A percentile compares a stretch with the other conserved stretches of the same genome.
These are phyloP conservation scores for Umbelopsis ramanniana DNA, from an alignment of 192 early-diverging fungal genomes.

Conservation along the genomic window DNA sequence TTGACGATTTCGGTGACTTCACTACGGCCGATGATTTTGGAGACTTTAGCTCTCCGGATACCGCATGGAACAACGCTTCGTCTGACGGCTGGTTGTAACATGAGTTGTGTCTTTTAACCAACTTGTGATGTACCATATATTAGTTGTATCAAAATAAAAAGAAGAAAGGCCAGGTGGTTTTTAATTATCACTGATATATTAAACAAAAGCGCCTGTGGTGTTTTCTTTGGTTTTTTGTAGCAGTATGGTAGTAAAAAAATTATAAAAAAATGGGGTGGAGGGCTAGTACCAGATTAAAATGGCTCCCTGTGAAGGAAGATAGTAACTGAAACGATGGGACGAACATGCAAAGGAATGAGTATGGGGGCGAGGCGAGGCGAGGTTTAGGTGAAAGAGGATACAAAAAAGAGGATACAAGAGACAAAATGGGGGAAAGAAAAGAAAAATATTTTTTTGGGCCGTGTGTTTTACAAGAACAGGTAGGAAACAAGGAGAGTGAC, in stretches of 20 bases:
- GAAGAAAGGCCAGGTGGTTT: neutral
- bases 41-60: slow-evolving; percentile 1
- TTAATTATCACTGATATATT: neutral
- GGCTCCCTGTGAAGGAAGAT: neutral
- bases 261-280: too few relatives aligned
- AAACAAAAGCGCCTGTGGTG: too few relatives aligned
- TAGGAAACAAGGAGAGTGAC: neutral
- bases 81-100: slow-evolving; percentile 2
- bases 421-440: neutral
- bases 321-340: neutral
- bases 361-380: neutral
- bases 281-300: too few relatives aligned
- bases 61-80: neutral
- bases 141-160: neutral
- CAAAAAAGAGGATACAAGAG: neutral
- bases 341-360: too few relatives aligned
- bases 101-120: neutral
- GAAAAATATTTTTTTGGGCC: neutral
- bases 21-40: slow-evolving; percentile 1
- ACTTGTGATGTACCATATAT: neutral
- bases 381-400: neutral
- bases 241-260: too few relatives aligned
- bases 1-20: slow-evolving; percentile 12
- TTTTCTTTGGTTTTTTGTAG: too few relatives aligned
- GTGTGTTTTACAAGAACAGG: neutral